Evolutionary conservation across 805 yeast genomes (phyloP).

Genomic region (Zygotorulaspora sp.): DNA sequence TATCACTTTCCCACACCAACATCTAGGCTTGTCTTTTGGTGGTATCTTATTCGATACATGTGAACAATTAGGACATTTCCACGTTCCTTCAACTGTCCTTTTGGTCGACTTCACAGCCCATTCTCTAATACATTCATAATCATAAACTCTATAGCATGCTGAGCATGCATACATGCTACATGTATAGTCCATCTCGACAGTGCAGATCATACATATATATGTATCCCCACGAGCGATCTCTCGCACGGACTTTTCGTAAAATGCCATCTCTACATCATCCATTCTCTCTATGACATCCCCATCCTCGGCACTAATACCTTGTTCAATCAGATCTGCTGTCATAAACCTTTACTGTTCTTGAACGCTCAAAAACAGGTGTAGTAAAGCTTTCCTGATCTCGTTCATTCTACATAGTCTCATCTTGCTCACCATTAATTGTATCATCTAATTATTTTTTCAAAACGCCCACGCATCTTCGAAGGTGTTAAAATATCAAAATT

Average conservation of each 20-base stretch:
- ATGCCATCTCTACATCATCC: slow-evolving; percentile 22
- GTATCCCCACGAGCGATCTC: slow-evolving; percentile 46
- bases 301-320: too few species aligned
- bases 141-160: slow-evolving; percentile 77
- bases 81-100: slow-evolving; percentile 51
- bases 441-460: slow-evolving; percentile 6
- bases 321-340: too few species aligned
- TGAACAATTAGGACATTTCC: slow-evolving; percentile 82
- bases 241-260: slow-evolving; percentile 31
- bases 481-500: slow-evolving; percentile 3
- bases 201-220: slow-evolving; percentile 83
- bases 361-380: too few species aligned
- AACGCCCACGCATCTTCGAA: slow-evolving; percentile 6
- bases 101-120: slow-evolving; percentile 82
- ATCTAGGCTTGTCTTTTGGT: slow-evolving; percentile 44
- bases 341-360: too few species aligned
- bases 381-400: too few species aligned
- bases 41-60: slow-evolving; percentile 45
- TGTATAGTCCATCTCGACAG: slow-evolving; percentile 65
- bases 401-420: neutral
- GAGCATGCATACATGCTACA: slow-evolving; percentile 76
- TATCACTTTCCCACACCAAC: slow-evolving; percentile 84
- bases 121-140: slow-evolving; percentile 73
- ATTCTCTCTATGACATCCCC: too few species aligned
- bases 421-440: slow-evolving; percentile 6